A percentile compares a stretch with the other conserved stretches of the same genome.
phyloP scores from a whole-genome alignment of 2,329 filamentous ascomycete species.

The Trichoderma simmonsii region DNA sequence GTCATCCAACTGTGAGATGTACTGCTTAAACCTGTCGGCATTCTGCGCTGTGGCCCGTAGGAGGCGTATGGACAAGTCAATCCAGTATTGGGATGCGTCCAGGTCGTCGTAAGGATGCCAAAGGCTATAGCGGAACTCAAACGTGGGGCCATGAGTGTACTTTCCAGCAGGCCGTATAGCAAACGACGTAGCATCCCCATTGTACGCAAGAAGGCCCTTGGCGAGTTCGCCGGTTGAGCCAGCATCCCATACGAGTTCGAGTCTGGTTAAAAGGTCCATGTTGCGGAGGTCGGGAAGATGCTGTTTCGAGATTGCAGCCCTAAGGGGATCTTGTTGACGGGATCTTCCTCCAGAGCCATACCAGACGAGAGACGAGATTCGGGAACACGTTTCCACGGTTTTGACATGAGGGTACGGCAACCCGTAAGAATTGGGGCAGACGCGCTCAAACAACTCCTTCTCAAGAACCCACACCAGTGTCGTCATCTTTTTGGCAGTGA shows the following conservation, averaged over 20 bases:
- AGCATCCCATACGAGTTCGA: slow-evolving; percentile 15
- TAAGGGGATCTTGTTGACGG: slow-evolving; percentile 1
- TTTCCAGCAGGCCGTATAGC: background rate
- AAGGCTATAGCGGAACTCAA: slow-evolving; percentile 19
- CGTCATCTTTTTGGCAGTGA: slow-evolving; percentile 18
- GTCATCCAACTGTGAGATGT: background rate
- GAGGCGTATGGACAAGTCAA: slow-evolving; percentile 5
- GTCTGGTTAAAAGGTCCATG: background rate
- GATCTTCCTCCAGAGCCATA: background rate
- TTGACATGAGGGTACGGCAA: background rate
- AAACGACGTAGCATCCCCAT: slow-evolving; percentile 7
- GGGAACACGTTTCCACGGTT: background rate
- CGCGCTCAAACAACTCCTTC: slow-evolving; percentile 4
- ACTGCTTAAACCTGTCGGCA: background rate
- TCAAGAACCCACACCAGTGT: slow-evolving; percentile 22
- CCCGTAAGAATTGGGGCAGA: slow-evolving; percentile 7
- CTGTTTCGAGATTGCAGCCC: background rate
- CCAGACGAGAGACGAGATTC: background rate
- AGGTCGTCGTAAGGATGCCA: slow-evolving; percentile 21
- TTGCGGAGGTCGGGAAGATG: slow-evolving; percentile 14
- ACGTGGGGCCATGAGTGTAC: background rate
- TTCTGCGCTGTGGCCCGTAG: background rate
- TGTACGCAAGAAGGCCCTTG: background rate
- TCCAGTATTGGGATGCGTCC: slow-evolving; percentile 17
- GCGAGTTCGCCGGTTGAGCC: background rate